Percentiles rank a stretch among this genome's conserved stretches.
Conservation (phyloP, 75 land plant species). For the Pinus tabuliformis region DNA sequence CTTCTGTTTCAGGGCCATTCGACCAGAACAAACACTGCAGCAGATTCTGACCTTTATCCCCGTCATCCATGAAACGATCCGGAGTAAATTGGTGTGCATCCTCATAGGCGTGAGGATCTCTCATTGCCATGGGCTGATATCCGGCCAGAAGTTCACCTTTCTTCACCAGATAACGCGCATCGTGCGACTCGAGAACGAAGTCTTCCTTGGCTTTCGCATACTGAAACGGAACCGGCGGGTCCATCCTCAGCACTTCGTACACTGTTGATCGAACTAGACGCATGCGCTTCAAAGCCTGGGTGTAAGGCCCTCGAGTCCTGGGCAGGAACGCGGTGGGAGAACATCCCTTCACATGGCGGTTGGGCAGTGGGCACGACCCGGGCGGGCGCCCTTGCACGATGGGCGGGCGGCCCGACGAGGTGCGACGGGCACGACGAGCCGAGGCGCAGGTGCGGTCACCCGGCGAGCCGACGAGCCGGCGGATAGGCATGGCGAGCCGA, state of each 20-base stretch:
- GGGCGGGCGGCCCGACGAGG: too few species aligned
- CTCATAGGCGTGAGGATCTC: constrained; percentile 68
- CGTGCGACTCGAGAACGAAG: constrained; percentile 33
- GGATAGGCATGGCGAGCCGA: too few species aligned
- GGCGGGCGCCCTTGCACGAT: too few species aligned
- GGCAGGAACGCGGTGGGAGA: too few species aligned
- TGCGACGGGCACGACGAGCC: too few species aligned
- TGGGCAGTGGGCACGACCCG: too few species aligned
- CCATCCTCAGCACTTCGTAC: constrained; percentile 69
- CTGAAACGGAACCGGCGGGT: constrained; percentile 79
- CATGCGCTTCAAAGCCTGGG: constrained; percentile 55
- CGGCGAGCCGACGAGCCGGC: too few species aligned
- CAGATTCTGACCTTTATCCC: constrained; percentile 53
- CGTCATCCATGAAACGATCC: constrained; percentile 64
- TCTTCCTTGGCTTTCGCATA: constrained; percentile 51
- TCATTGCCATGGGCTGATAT: constrained; percentile 72
- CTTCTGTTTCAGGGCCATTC: constrained; percentile 76
- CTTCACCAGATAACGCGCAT: constrained; percentile 28
- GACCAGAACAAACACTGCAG: constrained; percentile 75
- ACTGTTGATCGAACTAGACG: constrained; percentile 64
- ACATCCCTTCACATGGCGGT: too few species aligned
- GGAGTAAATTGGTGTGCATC: constrained; percentile 55
- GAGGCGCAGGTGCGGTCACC: too few species aligned
- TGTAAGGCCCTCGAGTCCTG: too few species aligned
- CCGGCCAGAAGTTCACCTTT: constrained; percentile 55